Evolutionary conservation across 2,329 filamentous ascomycete genomes (phyloP), one percentile per base, ranked within the genome.

Genomic region (Incumbomyces delicatus): DNA sequence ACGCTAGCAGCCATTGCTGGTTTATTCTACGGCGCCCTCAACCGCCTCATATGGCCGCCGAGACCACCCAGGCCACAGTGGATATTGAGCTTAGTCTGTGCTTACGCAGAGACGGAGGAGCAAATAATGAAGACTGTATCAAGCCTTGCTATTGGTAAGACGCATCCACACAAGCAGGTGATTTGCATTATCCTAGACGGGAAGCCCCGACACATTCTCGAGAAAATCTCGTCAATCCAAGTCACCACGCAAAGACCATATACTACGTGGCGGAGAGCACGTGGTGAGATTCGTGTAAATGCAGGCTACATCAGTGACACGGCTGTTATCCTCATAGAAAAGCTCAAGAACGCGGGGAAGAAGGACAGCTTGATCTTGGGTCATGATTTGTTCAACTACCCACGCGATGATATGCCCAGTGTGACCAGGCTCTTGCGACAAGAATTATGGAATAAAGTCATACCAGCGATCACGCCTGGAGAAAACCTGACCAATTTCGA

Each of bases 101-200:
- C 47, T 18, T 49, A 49, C 17, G 44, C 47, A n/a, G 47, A 49
- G 33, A 49, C 41, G 12, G 47, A 49, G 30, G 47, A 49, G 20
- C 47, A 49, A 35, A 49, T 49, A 18, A 33, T 49, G 29, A 49
- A 49, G 13, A 46, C 41, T 17, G 42, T 49, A 12, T 33, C 33
- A 17, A 47, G 42, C 11, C 27, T 50, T 16, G 43, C 31, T 11
- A 34, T 34, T 33, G 42, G 44, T 16, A 40, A 45, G 11, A 29
- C 41, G 8, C n/a, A 39, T 16, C 44, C 48, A 11, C 48, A 50
- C 38, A 41, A 31, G 31, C 48, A 50, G 29, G 44, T 50, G 27
- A 47, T 50, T 22, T 50, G 48, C 40, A 41, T 50, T 31, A 45
- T 50, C 11, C 33, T 50, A 13, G 48, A 50, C 17, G 48, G 48